A percentile compares a stretch with the other conserved stretches of the same genome.
phyloP scores from a whole-genome alignment of 2,329 filamentous ascomycete genomes.

The Neodidymelliopsis sp. region DNA sequence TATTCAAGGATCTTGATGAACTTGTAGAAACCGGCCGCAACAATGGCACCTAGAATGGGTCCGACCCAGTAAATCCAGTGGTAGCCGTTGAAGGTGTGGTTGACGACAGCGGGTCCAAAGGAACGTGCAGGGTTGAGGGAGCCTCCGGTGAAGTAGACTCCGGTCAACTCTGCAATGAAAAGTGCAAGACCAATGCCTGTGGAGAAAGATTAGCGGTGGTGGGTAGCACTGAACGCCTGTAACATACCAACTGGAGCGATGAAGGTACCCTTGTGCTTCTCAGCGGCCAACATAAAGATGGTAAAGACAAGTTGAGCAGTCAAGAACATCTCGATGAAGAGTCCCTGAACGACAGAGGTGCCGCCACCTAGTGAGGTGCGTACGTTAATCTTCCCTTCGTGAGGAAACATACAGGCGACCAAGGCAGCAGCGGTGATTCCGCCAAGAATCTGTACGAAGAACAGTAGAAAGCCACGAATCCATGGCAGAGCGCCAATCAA shows the following conservation, averaged over 20 bases:
- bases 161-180: conserved; percentile 61
- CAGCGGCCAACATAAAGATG: conserved; percentile 65
- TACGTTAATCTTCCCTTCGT: conserved; percentile 26
- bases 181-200: conserved; percentile 63
- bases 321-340: conserved; percentile 31
- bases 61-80: conserved; percentile 55
- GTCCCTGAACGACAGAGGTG: conserved; percentile 28
- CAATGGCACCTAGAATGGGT: conserved; percentile 49
- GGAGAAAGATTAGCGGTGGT: not conserved
- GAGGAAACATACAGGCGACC: conserved; percentile 35
- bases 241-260: conserved; percentile 67
- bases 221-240: too few species aligned
- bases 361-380: conserved; percentile 20
- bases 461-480: conserved; percentile 24
- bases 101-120: conserved; percentile 53
- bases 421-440: conserved; percentile 37
- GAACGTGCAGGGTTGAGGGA: conserved; percentile 55
- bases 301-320: conserved; percentile 43
- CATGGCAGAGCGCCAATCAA: conserved; percentile 24
- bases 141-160: conserved; percentile 55
- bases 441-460: conserved; percentile 33
- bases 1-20: conserved; percentile 52
- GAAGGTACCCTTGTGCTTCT: conserved; percentile 65
- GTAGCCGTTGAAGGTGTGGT: conserved; percentile 43
- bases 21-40: conserved; percentile 58